Percentiles rank a stretch among this genome's conserved stretches.
Conservation (phyloP, 176 grass and related monocot genomes). For the Bolboschoenus planiculmis region DNA sequence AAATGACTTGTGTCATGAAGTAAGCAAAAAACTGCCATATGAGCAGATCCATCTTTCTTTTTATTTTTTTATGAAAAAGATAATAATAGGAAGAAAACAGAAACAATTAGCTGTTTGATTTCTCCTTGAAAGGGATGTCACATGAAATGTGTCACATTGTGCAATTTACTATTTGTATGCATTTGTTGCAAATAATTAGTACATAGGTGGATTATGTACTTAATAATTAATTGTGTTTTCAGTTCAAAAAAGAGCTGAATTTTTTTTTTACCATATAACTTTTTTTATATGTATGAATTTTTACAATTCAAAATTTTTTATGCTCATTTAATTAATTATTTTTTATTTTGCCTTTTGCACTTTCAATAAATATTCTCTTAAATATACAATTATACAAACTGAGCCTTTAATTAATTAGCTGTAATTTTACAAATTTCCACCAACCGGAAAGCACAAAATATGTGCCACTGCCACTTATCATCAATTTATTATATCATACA, state of each 20-base stretch:
- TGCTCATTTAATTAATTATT: not conserved
- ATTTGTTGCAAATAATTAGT: not conserved
- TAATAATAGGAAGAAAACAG: not conserved
- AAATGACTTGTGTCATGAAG: slow-evolving; percentile 15
- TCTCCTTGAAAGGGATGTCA: not conserved
- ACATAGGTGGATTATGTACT: not conserved
- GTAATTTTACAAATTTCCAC: not conserved
- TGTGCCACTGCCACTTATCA: not conserved
- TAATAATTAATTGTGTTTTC: no score
- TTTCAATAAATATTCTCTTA: not conserved
- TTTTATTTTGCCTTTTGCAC: not conserved
- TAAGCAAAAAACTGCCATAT: not conserved
- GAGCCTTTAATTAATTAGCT: not conserved
- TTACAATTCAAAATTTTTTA: no score
- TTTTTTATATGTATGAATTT: no score
- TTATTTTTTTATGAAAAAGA: not conserved
- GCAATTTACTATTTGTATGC: not conserved
- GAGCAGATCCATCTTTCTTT: not conserved
- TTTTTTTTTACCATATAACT: no score
- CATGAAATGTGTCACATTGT: not conserved
- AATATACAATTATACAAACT: not conserved
- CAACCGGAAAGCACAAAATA: not conserved
- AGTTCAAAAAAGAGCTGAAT: no score
- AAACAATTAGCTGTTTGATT: not conserved
- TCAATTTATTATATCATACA: not conserved